These are phyloP conservation scores for Primulina eburnea DNA, from an alignment of 257 asterid genomes.

Conservation along the genomic window DNA sequence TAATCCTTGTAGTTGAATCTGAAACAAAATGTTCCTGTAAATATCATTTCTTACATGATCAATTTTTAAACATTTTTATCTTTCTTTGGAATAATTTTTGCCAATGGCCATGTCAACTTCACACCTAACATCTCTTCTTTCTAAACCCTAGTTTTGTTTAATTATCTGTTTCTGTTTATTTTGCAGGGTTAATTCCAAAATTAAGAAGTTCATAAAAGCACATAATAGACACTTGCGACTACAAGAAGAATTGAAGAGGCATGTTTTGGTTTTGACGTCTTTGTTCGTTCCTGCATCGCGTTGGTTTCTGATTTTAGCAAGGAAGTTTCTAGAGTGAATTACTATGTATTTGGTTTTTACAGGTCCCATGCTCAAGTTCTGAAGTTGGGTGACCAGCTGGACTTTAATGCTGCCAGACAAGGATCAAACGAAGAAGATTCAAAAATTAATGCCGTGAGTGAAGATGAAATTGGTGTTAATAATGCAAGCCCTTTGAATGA, in stretches of 20 bases:
- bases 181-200: slow-evolving; percentile 56
- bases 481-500: slow-evolving; percentile 40
- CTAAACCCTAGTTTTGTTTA: slow-evolving; percentile 22
- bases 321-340: slow-evolving; percentile 18
- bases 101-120: not conserved
- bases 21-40: not conserved
- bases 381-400: slow-evolving; percentile 71
- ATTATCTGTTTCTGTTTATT: slow-evolving; percentile 12
- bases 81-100: not conserved
- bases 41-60: not conserved
- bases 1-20: slow-evolving; percentile 6
- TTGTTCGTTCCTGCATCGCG: not conserved
- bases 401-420: slow-evolving; percentile 40
- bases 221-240: slow-evolving; percentile 60
- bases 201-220: slow-evolving; percentile 73
- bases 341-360: slow-evolving; percentile 27
- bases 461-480: slow-evolving; percentile 47
- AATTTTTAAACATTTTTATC: not conserved
- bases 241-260: slow-evolving; percentile 90
- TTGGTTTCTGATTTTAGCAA: slow-evolving; percentile 8
- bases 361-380: slow-evolving; percentile 79
- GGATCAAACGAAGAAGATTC: slow-evolving; percentile 44
- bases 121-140: slow-evolving; percentile 2
- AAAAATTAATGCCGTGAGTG: slow-evolving; percentile 37
- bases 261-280: slow-evolving; percentile 23